Evolutionary conservation across 225 moss, liverwort and hornwort genomes (phyloP).

Genomic region (Antitrichia curtipendula): DNA sequence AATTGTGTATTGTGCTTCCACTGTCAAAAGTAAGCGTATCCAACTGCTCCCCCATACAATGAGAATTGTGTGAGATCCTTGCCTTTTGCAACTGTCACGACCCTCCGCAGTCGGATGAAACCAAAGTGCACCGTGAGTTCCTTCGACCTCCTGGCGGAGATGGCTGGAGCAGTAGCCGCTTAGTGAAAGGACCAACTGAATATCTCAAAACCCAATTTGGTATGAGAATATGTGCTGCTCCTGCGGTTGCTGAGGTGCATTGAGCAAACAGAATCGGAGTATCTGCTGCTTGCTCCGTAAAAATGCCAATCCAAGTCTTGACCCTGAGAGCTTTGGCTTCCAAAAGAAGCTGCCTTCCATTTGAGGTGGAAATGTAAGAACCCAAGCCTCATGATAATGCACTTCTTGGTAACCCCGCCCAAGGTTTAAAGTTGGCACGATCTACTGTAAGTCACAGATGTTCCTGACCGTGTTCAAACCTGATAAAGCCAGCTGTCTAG

Average conservation of each 20-base stretch:
- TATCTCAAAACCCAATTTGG: not conserved
- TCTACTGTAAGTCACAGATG: not conserved
- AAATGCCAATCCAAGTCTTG: not conserved
- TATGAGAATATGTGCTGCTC: not conserved
- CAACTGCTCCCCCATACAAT: not conserved
- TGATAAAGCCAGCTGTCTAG: not conserved
- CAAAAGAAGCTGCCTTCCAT: not conserved
- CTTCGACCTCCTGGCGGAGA: too few relatives aligned
- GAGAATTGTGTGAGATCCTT: not conserved
- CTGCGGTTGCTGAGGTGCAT: not conserved
- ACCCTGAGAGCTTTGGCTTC: not conserved
- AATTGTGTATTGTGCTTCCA: not conserved
- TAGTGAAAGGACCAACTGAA: not conserved
- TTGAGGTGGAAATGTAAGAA: not conserved
- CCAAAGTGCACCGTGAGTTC: too few relatives aligned
- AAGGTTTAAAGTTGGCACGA: too few relatives aligned
- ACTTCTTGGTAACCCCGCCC: not conserved
- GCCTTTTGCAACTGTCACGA: too few relatives aligned
- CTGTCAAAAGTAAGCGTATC: not conserved
- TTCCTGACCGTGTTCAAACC: not conserved
- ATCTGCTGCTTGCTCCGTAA: not conserved
- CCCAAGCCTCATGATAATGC: not conserved
- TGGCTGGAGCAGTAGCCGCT: not conserved
- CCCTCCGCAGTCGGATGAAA: too few relatives aligned
- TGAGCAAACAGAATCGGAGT: not conserved